These are phyloP conservation scores for Leavenworthia alabamica DNA, from an alignment of 345 rosid genomes.

Conservation along the genomic window DNA sequence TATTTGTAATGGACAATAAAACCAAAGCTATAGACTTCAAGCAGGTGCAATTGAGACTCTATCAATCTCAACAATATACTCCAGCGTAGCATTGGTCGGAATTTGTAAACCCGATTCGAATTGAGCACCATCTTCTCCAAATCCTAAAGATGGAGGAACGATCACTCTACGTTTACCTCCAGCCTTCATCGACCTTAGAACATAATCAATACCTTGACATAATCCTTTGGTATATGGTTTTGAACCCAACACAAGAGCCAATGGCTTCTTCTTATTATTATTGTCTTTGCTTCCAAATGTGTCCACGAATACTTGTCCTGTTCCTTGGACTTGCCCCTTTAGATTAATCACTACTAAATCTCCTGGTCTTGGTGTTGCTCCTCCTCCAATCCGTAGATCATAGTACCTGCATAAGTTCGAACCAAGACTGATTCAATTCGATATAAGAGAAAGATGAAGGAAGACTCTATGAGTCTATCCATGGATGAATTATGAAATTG, in stretches of 20 bases:
- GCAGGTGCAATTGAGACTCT: slow-evolving; percentile 91
- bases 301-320: slow-evolving; percentile 56
- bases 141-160: slow-evolving; percentile 64
- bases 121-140: slow-evolving; percentile 67
- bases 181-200: slow-evolving; percentile 67
- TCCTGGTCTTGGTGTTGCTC: slow-evolving; percentile 66
- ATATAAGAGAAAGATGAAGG: too few relatives aligned
- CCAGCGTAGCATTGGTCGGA: slow-evolving; percentile 60
- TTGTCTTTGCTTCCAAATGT: slow-evolving; percentile 43
- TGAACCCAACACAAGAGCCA: slow-evolving; percentile 74
- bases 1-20: too few relatives aligned
- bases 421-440: not conserved
- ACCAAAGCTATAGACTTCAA: slow-evolving; percentile 3
- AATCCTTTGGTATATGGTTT: slow-evolving; percentile 74
- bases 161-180: slow-evolving; percentile 82
- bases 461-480: too few relatives aligned
- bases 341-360: slow-evolving; percentile 80
- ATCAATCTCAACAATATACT: slow-evolving; percentile 67
- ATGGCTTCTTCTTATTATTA: slow-evolving; percentile 51
- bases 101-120: slow-evolving; percentile 58
- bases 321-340: slow-evolving; percentile 56
- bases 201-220: slow-evolving; percentile 75
- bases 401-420: slow-evolving; percentile 46
- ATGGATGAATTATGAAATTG: too few relatives aligned
- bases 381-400: slow-evolving; percentile 79